phyloP scores from a whole-genome alignment of 2,329 filamentous ascomycete species.

The Mariannaea sp. region DNA sequence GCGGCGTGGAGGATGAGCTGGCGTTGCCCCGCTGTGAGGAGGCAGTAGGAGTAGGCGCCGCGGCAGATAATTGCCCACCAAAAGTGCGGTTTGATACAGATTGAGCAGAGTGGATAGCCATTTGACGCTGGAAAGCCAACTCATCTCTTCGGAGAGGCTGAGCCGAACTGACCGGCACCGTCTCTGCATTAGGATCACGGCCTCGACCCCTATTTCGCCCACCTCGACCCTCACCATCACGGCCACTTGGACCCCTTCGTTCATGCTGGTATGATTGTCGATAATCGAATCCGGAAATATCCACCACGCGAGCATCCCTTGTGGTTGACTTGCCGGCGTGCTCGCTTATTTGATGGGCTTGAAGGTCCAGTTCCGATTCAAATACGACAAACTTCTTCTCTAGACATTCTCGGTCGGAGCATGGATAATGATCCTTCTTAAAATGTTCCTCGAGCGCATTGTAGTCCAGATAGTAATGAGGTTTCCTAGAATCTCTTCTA shows the following conservation, averaged over 20 bases:
- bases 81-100: conserved; percentile 80
- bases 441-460: conserved; percentile 87
- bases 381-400: conserved; percentile 99
- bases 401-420: conserved; percentile 81
- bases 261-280: conserved; percentile 72
- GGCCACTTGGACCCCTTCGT: conserved; percentile 48
- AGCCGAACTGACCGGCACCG: conserved; percentile 74
- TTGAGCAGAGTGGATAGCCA: conserved; percentile 88
- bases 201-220: conserved; percentile 67
- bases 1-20: conserved; percentile 32
- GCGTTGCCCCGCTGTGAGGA: conserved; percentile 25
- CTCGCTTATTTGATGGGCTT: conserved; percentile 85
- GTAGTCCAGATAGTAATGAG: conserved; percentile 92
- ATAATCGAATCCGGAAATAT: conserved; percentile 85
- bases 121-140: conserved; percentile 86
- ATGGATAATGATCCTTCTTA: conserved; percentile 82
- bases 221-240: conserved; percentile 48
- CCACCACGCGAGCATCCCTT: conserved; percentile 81
- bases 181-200: conserved; percentile 84
- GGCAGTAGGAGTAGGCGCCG: conserved; percentile 30
- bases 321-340: conserved; percentile 87
- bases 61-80: conserved; percentile 74
- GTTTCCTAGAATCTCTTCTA: conserved; percentile 67
- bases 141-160: conserved; percentile 85
- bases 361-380: conserved; percentile 90